Percentiles rank a stretch among this genome's conserved stretches.
These are phyloP conservation scores for Cynara cardunculus DNA, from an alignment of 129 eudicot genomes.

Conservation along the genomic window DNA sequence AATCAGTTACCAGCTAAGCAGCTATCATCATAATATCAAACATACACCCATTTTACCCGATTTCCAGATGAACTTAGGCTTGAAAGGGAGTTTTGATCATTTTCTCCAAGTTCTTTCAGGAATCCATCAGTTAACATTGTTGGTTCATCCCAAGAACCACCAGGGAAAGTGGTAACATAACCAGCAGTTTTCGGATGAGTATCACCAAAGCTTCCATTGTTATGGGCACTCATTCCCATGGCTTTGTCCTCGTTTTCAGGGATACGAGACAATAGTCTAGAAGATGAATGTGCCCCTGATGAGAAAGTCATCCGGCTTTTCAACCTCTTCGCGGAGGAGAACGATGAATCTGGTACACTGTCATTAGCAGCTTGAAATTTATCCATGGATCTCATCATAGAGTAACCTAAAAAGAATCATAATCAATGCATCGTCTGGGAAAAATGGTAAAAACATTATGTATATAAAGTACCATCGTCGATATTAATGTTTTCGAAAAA, in stretches of 20 bases:
- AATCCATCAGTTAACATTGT: conserved; percentile 49
- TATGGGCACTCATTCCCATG: conserved; percentile 21
- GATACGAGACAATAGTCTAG: conserved; percentile 38
- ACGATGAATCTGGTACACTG: conserved; percentile 37
- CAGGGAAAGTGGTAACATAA: conserved; percentile 20
- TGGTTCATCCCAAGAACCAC: conserved; percentile 68
- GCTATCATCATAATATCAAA: background rate
- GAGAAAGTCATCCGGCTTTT: conserved; percentile 34
- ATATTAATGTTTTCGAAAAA: conserved; percentile 45
- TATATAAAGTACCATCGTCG: conserved; percentile 40
- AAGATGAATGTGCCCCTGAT: conserved; percentile 33
- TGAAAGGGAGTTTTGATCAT: conserved; percentile 25
- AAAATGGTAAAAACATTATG: background rate
- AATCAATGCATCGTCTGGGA: background rate
- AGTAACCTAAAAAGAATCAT: conserved; percentile 36
- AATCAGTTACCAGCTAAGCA: background rate
- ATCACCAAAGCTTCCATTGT: conserved; percentile 19
- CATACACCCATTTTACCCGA: conserved; percentile 40
- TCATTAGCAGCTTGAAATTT: conserved; percentile 35
- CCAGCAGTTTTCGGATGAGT: conserved; percentile 20
- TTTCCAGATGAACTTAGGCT: conserved; percentile 34
- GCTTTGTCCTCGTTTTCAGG: conserved; percentile 42
- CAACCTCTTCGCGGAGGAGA: conserved; percentile 37
- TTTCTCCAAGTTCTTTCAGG: conserved; percentile 42
- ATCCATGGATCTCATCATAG: conserved; percentile 45